These are phyloP conservation scores for Colletotrichum sp. DNA, from an alignment of 2,329 filamentous ascomycete genomes.

Conservation along the genomic window DNA sequence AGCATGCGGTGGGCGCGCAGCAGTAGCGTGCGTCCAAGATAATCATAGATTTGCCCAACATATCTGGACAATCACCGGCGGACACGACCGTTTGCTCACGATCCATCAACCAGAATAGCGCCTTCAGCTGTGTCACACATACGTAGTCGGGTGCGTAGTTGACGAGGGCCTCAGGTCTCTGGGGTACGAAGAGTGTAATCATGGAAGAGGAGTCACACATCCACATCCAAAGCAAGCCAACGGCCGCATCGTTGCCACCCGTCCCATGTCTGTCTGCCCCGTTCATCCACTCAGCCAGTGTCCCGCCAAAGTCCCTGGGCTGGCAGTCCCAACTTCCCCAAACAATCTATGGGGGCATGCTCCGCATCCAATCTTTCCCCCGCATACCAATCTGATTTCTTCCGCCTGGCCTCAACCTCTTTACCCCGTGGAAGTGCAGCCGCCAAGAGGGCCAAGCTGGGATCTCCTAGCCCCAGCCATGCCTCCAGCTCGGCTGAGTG, in stretches of 20 bases:
- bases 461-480: background rate
- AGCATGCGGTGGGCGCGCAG: background rate
- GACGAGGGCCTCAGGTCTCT: background rate
- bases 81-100: background rate
- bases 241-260: background rate
- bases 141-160: background rate
- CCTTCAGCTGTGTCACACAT: background rate
- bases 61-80: slow-evolving; percentile 2
- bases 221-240: background rate
- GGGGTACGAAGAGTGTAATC: background rate
- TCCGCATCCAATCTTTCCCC: slow-evolving; percentile 12
- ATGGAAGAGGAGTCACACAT: background rate
- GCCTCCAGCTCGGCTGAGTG: background rate
- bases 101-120: background rate
- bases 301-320: background rate
- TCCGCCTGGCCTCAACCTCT: background rate
- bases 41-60: background rate
- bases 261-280: background rate
- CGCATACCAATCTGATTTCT: slow-evolving; percentile 9
- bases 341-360: background rate
- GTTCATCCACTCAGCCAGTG: background rate
- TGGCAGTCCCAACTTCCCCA: background rate
- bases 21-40: background rate
- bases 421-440: background rate
- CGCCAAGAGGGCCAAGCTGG: slow-evolving; percentile 11